These are phyloP conservation scores for Talaromyces islandicus DNA, from an alignment of 2,329 filamentous ascomycete species.

Conservation along the genomic window DNA sequence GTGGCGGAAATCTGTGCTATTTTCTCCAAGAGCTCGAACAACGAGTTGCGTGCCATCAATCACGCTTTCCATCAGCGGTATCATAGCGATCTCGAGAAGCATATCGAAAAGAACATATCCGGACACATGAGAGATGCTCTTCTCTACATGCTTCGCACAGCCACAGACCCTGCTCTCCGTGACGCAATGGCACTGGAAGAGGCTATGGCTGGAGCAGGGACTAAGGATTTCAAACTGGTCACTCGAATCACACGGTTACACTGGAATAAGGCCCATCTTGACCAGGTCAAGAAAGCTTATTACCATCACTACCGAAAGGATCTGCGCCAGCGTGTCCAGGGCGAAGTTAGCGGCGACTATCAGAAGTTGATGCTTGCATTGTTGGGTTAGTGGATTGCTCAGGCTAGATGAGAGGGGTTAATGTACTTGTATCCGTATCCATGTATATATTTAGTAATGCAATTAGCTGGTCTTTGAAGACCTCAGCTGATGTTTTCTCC, in stretches of 20 bases:
- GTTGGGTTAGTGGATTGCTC: conserved; percentile 31
- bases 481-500: no score
- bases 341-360: conserved; percentile 84
- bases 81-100: conserved; percentile 61
- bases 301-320: conserved; percentile 62
- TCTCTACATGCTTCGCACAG: conserved; percentile 69
- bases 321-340: conserved; percentile 63
- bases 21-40: conserved; percentile 67
- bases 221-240: conserved; percentile 75
- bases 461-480: not conserved
- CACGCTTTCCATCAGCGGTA: conserved; percentile 70
- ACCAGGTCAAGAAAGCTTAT: conserved; percentile 74
- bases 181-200: conserved; percentile 80
- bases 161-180: conserved; percentile 73
- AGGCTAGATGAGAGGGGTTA: not conserved
- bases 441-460: not conserved
- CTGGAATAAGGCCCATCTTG: conserved; percentile 72
- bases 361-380: conserved; percentile 67
- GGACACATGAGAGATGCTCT: conserved; percentile 89
- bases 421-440: not conserved
- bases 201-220: conserved; percentile 79
- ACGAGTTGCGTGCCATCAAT: conserved; percentile 75
- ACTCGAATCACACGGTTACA: conserved; percentile 73
- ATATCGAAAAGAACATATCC: conserved; percentile 76
- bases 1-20: conserved; percentile 63